Evolutionary conservation across 192 early-diverging fungal species (phyloP).

Genomic region (Thoreauomyces humboldtii): DNA sequence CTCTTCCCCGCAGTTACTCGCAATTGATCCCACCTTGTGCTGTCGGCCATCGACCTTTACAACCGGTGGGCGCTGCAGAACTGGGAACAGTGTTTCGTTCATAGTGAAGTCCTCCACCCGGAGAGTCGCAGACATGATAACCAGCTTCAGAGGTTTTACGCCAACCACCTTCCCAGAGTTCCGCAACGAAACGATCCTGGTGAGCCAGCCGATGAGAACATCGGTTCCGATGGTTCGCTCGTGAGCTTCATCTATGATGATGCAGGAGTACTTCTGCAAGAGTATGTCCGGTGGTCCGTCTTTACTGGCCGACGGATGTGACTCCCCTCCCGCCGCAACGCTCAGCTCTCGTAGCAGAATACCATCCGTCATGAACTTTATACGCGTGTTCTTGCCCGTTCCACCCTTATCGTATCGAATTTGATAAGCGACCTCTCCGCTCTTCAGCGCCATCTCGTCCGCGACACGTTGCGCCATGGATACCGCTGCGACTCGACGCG

Average conservation of each 20-base stretch:
- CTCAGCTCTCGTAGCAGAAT: constrained; percentile 91
- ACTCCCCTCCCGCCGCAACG: constrained; percentile 16
- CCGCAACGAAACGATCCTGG: constrained; percentile 81
- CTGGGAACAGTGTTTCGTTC: constrained; percentile 76
- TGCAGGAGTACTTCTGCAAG: constrained; percentile 87
- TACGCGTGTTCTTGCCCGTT: constrained; percentile 68
- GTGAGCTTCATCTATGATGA: constrained; percentile 99
- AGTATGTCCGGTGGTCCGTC: constrained; percentile 63
- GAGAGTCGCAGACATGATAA: constrained; percentile 99
- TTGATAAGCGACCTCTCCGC: constrained; percentile 72
- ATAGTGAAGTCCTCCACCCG: constrained; percentile 94
- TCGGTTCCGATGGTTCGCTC: constrained; percentile 97
- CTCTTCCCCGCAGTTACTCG: constrained; percentile 2
- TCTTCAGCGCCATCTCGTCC: constrained; percentile 78
- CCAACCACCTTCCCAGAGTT: constrained; percentile 48
- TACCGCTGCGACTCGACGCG: constrained; percentile 94
- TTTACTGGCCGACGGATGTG: background rate
- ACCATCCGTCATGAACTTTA: constrained; percentile 99
- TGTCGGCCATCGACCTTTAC: constrained; percentile 91
- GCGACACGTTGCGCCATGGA: constrained; percentile 94
- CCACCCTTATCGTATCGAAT: constrained; percentile 89
- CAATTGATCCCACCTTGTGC: constrained; percentile 78
- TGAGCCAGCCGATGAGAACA: constrained; percentile 94
- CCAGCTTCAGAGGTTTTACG: constrained; percentile 76
- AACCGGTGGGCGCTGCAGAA: constrained; percentile 63